Evolutionary conservation across 164 flowering plant species (phyloP).

Genomic region (Euptelea pleiosperma): DNA sequence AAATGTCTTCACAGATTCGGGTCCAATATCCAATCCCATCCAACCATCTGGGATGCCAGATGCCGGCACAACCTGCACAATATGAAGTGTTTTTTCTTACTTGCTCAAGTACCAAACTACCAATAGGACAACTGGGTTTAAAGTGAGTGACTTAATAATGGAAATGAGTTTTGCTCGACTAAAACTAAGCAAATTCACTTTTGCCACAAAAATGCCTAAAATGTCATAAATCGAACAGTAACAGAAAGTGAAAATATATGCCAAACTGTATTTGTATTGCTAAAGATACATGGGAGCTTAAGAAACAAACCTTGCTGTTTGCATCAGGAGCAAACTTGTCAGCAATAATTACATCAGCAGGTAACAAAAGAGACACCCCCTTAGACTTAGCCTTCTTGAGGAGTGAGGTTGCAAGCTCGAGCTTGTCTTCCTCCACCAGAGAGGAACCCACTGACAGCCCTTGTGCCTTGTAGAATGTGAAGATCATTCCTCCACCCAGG

Average conservation of each 20-base stretch:
- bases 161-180: neutral
- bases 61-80: slow-evolving; percentile 63
- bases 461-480: slow-evolving; percentile 83
- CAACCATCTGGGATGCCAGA: slow-evolving; percentile 79
- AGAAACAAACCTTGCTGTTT: slow-evolving; percentile 63
- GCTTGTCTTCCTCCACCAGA: slow-evolving; percentile 77
- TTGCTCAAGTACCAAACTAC: neutral
- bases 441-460: slow-evolving; percentile 77
- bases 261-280: no score
- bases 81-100: neutral
- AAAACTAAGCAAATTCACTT: neutral
- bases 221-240: neutral
- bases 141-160: neutral
- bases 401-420: slow-evolving; percentile 65
- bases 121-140: neutral
- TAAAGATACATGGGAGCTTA: no score
- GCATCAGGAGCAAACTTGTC: slow-evolving; percentile 88
- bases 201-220: neutral
- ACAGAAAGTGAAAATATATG: no score
- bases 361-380: slow-evolving; percentile 71
- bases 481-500: slow-evolving; percentile 82
- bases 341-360: slow-evolving; percentile 69
- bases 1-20: slow-evolving; percentile 71
- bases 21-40: slow-evolving; percentile 94
- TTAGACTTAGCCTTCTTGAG: slow-evolving; percentile 67